Evolutionary conservation across 139 green algal genomes (phyloP), one percentile per base, ranked within the genome.

Genomic region (Chlamydomonas incerta): DNA sequence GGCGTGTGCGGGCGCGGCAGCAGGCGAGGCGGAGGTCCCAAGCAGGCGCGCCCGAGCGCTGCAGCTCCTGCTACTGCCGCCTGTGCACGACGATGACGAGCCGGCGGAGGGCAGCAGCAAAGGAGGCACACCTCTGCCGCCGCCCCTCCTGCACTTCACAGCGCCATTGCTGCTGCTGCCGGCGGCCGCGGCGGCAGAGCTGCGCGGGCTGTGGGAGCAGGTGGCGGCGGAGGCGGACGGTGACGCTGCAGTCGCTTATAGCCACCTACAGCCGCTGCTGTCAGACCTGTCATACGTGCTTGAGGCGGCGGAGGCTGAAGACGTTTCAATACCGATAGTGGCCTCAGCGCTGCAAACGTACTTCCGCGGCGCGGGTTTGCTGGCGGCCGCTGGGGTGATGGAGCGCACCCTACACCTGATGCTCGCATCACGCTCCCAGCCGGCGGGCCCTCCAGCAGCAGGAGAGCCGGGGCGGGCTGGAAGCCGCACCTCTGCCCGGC

Each of bases 81-180:
- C 60, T 2, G 60, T 24, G 24, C 60, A 66, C 23, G 24, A 15
- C 60, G 60, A 66, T 21, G 23, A 66, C 24, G 60, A 24, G 3
- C 18, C 2, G 18, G 18, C 21, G 23, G 60, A 24, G 15, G 20
- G 17, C 14, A 65, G 57, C 57, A 18, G 26, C 14, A 10, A 10
- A 20, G 50, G 50, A 20, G 11, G 11, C 11, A 10, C 10, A 57
- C 14, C 14, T 10, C 9, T 10, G 18, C 20, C 55, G 18, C 17
- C 18, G 8, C 37, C 41, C 4, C 70, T 75, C 37, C 24, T 75
- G 23, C 70, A 75, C 41, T 75, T 57, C 0, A 6, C 35, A 5
- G 24, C 37, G 23, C 70, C 70, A 37, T 21, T 75, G 70, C 37
- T 75, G 70, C 23, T 75, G 70, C 37, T 75, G 70, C 70, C 70